These are phyloP conservation scores for Craspedostauros australis DNA, from an alignment of 108 stramenopile genomes.

Conservation along the genomic window DNA sequence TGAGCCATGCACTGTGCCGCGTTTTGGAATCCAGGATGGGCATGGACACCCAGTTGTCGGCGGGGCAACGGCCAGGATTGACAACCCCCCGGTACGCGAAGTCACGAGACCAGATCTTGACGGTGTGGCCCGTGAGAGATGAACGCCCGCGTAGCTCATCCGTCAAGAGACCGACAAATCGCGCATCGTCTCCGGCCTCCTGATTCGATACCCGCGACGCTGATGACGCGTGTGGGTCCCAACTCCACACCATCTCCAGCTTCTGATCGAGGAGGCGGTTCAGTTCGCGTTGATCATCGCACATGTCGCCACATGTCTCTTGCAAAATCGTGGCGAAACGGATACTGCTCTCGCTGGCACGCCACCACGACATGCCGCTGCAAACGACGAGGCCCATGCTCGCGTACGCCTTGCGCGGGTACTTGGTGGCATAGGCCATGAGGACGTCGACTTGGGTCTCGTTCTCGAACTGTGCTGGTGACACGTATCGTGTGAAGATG, in stretches of 20 bases:
- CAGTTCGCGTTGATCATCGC: conserved; percentile 43
- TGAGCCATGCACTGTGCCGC: conserved; percentile 1
- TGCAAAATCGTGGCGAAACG: conserved; percentile 22
- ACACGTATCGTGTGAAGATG: conserved; percentile 30
- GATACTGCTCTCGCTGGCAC: conserved; percentile 21
- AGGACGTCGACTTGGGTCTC: conserved; percentile 27
- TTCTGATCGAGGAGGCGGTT: conserved; percentile 18
- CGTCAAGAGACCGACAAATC: conserved; percentile 21
- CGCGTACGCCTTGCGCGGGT: conserved; percentile 18
- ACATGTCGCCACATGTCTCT: conserved; percentile 25
- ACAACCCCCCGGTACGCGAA: conserved; percentile 43
- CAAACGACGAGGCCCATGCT: conserved; percentile 35
- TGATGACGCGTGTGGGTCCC: neutral
- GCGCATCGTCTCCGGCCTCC: conserved; percentile 1
- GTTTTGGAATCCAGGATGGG: conserved; percentile 22
- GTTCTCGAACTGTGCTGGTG: conserved; percentile 18
- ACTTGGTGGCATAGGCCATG: conserved; percentile 39
- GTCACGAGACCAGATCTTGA: conserved; percentile 48
- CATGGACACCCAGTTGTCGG: conserved; percentile 53
- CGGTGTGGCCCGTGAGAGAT: conserved; percentile 22
- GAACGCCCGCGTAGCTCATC: conserved; percentile 25
- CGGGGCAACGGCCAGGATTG: conserved; percentile 26
- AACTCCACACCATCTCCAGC: conserved; percentile 32
- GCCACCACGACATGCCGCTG: conserved; percentile 35
- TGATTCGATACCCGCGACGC: neutral